Evolutionary conservation across 2,329 filamentous ascomycete genomes (phyloP).

Genomic region (Aspergillus sp.): DNA sequence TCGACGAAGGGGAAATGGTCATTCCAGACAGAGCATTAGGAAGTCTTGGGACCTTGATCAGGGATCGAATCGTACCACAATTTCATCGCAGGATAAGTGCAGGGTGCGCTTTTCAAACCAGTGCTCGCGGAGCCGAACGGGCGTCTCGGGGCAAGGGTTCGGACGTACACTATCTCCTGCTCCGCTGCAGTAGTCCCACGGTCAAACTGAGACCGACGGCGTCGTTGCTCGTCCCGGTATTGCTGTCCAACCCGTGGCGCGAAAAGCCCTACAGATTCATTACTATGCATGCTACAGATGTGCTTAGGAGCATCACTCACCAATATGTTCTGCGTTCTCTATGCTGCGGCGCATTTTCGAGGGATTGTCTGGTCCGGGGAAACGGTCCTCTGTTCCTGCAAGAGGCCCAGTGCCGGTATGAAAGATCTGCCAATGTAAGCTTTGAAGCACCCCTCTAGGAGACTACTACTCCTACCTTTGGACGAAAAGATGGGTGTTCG

Average conservation of each 20-base stretch:
- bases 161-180: conserved; percentile 58
- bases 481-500: conserved; percentile 78
- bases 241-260: conserved; percentile 77
- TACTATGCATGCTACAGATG: neutral
- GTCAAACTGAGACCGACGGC: conserved; percentile 77
- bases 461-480: conserved; percentile 65
- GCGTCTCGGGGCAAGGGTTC: conserved; percentile 27
- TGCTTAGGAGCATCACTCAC: conserved; percentile 53
- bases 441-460: neutral
- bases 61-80: conserved; percentile 28
- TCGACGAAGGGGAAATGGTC: neutral
- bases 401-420: conserved; percentile 55
- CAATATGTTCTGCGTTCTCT: conserved; percentile 83
- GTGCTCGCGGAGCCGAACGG: conserved; percentile 22
- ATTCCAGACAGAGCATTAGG: conserved; percentile 13
- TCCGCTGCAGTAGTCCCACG: conserved; percentile 76
- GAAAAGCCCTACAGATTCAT: conserved; percentile 59
- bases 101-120: conserved; percentile 29
- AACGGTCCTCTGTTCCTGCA: conserved; percentile 73
- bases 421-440: conserved; percentile 56
- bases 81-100: conserved; percentile 31
- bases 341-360: conserved; percentile 87
- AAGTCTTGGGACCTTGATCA: conserved; percentile 28
- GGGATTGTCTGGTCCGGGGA: conserved; percentile 79
- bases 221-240: conserved; percentile 74